Conservation (phyloP, 176 grass and related monocot genomes). For the Urochloa ruziziensis region DNA sequence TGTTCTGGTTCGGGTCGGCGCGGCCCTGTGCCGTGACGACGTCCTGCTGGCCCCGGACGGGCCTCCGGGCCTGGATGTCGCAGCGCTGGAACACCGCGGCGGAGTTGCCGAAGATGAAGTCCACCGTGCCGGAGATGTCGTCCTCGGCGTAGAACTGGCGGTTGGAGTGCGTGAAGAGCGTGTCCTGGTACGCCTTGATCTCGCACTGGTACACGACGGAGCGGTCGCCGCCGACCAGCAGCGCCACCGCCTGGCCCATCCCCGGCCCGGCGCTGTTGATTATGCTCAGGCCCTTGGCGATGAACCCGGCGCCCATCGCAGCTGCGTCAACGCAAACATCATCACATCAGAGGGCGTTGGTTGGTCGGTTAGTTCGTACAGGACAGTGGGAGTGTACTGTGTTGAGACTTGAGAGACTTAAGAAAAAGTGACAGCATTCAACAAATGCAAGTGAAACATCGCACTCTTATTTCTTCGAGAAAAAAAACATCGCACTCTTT, state of each 20-base stretch:
- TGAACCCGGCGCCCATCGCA: slow-evolving; percentile 65
- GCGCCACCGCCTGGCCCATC: slow-evolving; percentile 71
- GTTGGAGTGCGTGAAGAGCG: slow-evolving; percentile 70
- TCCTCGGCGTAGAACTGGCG: slow-evolving; percentile 59
- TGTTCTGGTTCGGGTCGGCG: slow-evolving; percentile 69
- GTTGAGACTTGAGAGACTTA: neutral
- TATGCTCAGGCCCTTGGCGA: slow-evolving; percentile 68
- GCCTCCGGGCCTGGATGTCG: slow-evolving; percentile 43
- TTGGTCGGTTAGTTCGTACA: neutral
- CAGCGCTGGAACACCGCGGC: slow-evolving; percentile 64
- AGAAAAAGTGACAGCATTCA: neutral
- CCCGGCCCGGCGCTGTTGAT: slow-evolving; percentile 58
- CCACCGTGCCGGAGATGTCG: slow-evolving; percentile 64
- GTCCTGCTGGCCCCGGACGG: slow-evolving; percentile 21
- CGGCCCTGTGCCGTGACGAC: slow-evolving; percentile 75
- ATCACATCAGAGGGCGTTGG: too few species aligned
- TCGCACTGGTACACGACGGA: slow-evolving; percentile 68
- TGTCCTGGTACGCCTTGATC: slow-evolving; percentile 74
- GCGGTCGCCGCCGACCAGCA: slow-evolving; percentile 56
- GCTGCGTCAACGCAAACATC: slow-evolving; percentile 4
- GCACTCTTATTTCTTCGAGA: too few species aligned
- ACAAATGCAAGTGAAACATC: neutral
- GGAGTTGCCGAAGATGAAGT: slow-evolving; percentile 87
- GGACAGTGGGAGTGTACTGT: neutral
- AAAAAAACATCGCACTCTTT: neutral